These are phyloP conservation scores for Monosporascus sp. DNA, from an alignment of 2,329 filamentous ascomycete species.

Conservation along the genomic window DNA sequence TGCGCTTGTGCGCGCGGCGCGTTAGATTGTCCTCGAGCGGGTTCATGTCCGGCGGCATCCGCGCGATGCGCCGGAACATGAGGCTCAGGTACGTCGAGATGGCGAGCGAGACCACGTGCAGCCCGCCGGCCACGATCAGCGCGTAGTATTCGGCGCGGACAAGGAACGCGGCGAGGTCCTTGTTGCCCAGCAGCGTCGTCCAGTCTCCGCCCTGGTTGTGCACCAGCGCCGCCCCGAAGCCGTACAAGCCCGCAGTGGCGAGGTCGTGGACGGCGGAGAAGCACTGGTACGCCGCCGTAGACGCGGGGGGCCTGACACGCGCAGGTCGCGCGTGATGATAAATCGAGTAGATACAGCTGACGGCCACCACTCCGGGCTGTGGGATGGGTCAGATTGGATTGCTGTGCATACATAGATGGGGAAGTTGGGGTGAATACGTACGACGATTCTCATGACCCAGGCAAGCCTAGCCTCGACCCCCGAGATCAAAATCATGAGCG, in stretches of 20 bases:
- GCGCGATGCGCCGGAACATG: constrained; percentile 75
- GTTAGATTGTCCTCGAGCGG: constrained; percentile 84
- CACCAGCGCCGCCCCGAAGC: constrained; percentile 45
- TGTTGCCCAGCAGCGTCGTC: constrained; percentile 60
- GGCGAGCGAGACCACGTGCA: constrained; percentile 66
- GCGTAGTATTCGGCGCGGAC: constrained; percentile 64
- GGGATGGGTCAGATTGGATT: constrained; percentile 14
- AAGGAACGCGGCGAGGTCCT: constrained; percentile 53
- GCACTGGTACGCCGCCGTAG: constrained; percentile 82
- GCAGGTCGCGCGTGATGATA: constrained; percentile 73
- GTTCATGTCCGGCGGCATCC: constrained; percentile 90
- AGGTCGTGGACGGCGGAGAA: constrained; percentile 73
- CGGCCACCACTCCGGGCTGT: constrained; percentile 69
- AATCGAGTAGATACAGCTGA: constrained; percentile 71
- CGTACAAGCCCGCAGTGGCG: constrained; percentile 48
- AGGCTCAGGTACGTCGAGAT: constrained; percentile 71
- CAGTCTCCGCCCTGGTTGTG: constrained; percentile 47
- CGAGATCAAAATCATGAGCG: constrained; percentile 72
- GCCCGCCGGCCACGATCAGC: constrained; percentile 55
- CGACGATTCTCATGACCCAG: constrained; percentile 73
- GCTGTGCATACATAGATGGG: not conserved
- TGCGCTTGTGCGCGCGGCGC: constrained; percentile 71
- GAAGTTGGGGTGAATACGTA: constrained; percentile 39
- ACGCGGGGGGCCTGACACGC: constrained; percentile 66
- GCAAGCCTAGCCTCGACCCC: constrained; percentile 58